Base-by-base conservation (phyloP, 2,329 filamentous ascomycete species). In the Mariannaea sp. region DNA sequence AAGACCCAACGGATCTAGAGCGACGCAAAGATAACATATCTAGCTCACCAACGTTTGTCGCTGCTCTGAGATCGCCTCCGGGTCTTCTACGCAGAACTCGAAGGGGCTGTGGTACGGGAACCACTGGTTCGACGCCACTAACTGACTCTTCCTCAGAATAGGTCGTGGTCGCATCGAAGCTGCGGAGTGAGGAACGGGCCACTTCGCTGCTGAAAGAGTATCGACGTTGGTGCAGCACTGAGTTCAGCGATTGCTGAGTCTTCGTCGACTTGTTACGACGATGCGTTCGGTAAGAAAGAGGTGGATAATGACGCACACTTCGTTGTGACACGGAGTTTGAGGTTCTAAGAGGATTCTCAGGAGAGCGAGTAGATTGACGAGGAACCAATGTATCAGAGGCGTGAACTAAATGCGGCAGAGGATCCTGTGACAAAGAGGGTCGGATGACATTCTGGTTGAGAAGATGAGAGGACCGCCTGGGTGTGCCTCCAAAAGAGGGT, bases 11-110 rank as follows among this genome's bases (percentile, higher is more conserved):
- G 10, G 84, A 87, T 32, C 75, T 78, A 13, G 83, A 82, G 65
- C 77, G 77, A 47, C 79, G 76, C 33, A 84, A 63, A 2, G 74
- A 71, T 12, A 73, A 65, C 7, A 72, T 66, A 39, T 86, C 81
- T 3, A 86, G 69, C 26, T 89, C 86, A 33, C 81, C 81, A 24
- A 87, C 82, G 54, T 86, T 87, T 14, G 80, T 80, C 30, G 83
- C 87, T 13, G 85, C 87, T 57, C 87, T 82, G 41, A 94, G 73
- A 68, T 93, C 85, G 27, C 90, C 89, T 41, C 89, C 90, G 6
- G 89, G 90, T 12, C 86, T 80, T 66, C 90, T 79, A 55, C 90
- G 81, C 56, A 94, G 78, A 35, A 87, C 78, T 38, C 86, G 82
- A 6, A 82, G 72, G n/a, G 84, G 83, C 16, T 74, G 73, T 1